Conservation (phyloP, 768 basidiomycete species). For the Mycena rosella region DNA sequence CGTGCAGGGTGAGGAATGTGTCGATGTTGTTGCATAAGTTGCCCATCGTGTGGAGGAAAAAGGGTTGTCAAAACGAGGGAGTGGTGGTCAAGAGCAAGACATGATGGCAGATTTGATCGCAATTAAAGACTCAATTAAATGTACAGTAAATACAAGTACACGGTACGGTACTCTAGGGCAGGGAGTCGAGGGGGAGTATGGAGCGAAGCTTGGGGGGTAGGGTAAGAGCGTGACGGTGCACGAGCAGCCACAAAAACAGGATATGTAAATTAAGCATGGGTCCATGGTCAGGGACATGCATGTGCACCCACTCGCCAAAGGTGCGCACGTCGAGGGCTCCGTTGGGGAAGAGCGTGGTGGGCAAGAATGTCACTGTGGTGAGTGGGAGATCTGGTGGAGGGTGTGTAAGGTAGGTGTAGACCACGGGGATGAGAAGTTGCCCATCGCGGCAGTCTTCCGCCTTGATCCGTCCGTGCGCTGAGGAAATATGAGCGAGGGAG, state of each 20-base stretch:
- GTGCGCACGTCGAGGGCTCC: background rate
- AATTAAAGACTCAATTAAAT: too few species aligned
- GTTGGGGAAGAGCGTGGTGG: background rate
- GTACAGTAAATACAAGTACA: too few species aligned
- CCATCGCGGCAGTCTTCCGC: background rate
- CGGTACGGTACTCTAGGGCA: background rate
- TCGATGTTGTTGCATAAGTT: background rate
- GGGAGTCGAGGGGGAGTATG: background rate
- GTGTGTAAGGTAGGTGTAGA: background rate
- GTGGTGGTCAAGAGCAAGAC: conserved; percentile 5
- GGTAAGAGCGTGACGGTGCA: background rate
- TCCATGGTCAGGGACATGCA: background rate
- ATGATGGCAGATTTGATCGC: background rate
- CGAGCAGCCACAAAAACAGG: conserved; percentile 1
- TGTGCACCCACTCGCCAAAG: background rate
- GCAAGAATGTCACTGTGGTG: background rate
- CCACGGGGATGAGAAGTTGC: background rate
- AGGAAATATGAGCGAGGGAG: background rate
- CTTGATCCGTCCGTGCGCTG: conserved; percentile 4
- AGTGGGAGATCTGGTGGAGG: background rate
- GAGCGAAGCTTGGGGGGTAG: background rate
- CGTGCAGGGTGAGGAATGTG: background rate
- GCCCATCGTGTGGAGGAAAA: background rate
- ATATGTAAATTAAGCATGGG: background rate
- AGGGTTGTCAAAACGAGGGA: background rate